Percentiles rank a stretch among this genome's conserved stretches.
These are phyloP conservation scores for Ustilago curta DNA, from an alignment of 1,284 basidiomycete species.

Conservation along the genomic window DNA sequence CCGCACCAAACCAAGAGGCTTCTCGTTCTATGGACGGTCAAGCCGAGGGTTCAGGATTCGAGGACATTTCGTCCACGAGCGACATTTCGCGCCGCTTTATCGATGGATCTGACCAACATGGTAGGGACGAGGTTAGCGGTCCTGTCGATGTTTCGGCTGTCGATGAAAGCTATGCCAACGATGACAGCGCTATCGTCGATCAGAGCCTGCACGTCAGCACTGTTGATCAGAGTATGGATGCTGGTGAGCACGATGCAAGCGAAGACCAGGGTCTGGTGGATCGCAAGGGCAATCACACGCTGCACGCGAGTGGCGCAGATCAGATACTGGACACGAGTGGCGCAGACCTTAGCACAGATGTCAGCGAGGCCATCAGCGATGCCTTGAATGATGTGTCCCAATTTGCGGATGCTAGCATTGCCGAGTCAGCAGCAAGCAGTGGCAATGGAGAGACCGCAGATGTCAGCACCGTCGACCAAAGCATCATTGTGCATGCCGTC, in stretches of 20 bases:
- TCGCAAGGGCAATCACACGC: background rate
- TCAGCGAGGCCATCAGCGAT: constrained; percentile 8
- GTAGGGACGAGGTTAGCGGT: constrained; percentile 6
- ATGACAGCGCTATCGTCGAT: constrained; percentile 16
- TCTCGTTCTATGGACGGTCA: background rate
- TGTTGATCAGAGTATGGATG: constrained; percentile 13
- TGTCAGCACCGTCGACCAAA: constrained; percentile 14
- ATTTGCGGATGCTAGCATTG: background rate
- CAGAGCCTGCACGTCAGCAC: constrained; percentile 1
- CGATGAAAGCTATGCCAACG: constrained; percentile 2
- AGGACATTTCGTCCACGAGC: constrained; percentile 21
- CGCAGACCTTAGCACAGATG: background rate
- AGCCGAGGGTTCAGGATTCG: background rate
- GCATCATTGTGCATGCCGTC: background rate
- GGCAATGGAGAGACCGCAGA: background rate
- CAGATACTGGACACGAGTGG: constrained; percentile 1
- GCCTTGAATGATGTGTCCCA: background rate
- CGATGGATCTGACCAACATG: constrained; percentile 2
- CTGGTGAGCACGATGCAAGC: constrained; percentile 1
- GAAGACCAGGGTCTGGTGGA: background rate
- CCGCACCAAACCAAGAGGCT: background rate
- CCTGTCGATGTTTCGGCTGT: constrained; percentile 8
- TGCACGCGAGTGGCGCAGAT: background rate
- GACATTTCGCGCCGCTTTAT: constrained; percentile 35
- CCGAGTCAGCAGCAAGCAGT: background rate